Evolutionary conservation across 31 red algal species (phyloP).

Genomic region (Asparagopsis taxiformis): DNA sequence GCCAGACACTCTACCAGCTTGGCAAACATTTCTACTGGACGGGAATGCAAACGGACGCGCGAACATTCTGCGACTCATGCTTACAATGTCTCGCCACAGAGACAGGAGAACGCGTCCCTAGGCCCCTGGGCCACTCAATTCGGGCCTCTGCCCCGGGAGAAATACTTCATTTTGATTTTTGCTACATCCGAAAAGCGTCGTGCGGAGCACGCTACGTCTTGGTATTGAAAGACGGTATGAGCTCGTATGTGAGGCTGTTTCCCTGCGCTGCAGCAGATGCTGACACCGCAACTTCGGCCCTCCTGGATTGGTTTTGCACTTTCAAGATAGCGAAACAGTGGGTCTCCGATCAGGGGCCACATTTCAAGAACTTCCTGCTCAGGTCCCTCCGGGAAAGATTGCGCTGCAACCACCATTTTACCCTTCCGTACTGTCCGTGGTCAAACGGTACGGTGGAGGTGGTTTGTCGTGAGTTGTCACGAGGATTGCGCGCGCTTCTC

Average conservation of each 20-base stretch:
- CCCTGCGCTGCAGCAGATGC: neutral
- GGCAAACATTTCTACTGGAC: slow-evolving; percentile 17
- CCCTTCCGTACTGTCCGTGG: slow-evolving; percentile 11
- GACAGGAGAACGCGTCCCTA: slow-evolving; percentile 2
- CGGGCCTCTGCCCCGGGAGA: neutral
- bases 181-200: neutral
- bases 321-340: neutral
- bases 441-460: slow-evolving; percentile 24
- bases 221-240: slow-evolving; percentile 11
- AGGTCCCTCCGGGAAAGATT: neutral
- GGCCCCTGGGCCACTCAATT: neutral
- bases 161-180: slow-evolving; percentile 33
- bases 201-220: neutral
- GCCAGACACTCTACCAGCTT: neutral
- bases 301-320: neutral
- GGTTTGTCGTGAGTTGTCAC: neutral
- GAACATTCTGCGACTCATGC: slow-evolving; percentile 9
- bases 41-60: slow-evolving; percentile 3
- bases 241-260: slow-evolving; percentile 2
- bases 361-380: slow-evolving; percentile 18
- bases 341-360: slow-evolving; percentile 4
- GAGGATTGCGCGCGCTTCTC: neutral
- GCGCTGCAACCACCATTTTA: slow-evolving; percentile 14
- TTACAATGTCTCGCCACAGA: slow-evolving; percentile 19
- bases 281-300: neutral